Evolutionary conservation across 768 basidiomycete genomes (phyloP).

Genomic region (Porpolomopsis calyptriformis): DNA sequence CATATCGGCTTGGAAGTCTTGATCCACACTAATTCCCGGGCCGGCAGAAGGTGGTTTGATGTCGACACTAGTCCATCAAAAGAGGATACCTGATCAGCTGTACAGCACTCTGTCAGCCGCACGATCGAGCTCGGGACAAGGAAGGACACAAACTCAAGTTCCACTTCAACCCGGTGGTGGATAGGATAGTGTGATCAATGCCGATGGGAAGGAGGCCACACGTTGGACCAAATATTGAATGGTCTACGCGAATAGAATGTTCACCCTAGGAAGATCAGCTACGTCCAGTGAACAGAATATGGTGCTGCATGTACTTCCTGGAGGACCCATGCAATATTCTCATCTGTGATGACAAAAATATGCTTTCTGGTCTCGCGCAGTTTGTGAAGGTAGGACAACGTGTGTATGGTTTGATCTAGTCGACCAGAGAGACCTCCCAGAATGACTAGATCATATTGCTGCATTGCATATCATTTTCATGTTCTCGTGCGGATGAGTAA

Average conservation of each 20-base stretch:
- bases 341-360: conserved; percentile 78
- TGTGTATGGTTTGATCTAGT: conserved; percentile 89
- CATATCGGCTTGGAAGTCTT: conserved; percentile 76
- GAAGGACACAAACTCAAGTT: conserved; percentile 60
- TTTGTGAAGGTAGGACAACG: conserved; percentile 76
- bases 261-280: conserved; percentile 62
- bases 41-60: conserved; percentile 80
- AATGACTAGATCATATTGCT: conserved; percentile 60
- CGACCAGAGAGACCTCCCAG: conserved; percentile 86
- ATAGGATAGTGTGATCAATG: conserved; percentile 60
- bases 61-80: conserved; percentile 85
- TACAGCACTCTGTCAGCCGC: conserved; percentile 1
- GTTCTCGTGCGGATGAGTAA: not conserved
- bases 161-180: conserved; percentile 82
- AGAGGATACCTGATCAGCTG: conserved; percentile 57
- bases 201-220: conserved; percentile 96
- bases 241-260: conserved; percentile 70
- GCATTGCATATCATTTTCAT: conserved; percentile 4
- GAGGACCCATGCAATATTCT: conserved; percentile 86
- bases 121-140: not conserved
- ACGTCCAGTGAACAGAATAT: too few relatives aligned
- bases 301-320: conserved; percentile 53
- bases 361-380: conserved; percentile 47
- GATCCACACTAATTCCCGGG: conserved; percentile 54
- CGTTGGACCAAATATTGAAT: conserved; percentile 65